A percentile compares a stretch with the other conserved stretches of the same genome.
Conservation (phyloP, 1,284 basidiomycete genomes). For the Puccinia triticina region DNA sequence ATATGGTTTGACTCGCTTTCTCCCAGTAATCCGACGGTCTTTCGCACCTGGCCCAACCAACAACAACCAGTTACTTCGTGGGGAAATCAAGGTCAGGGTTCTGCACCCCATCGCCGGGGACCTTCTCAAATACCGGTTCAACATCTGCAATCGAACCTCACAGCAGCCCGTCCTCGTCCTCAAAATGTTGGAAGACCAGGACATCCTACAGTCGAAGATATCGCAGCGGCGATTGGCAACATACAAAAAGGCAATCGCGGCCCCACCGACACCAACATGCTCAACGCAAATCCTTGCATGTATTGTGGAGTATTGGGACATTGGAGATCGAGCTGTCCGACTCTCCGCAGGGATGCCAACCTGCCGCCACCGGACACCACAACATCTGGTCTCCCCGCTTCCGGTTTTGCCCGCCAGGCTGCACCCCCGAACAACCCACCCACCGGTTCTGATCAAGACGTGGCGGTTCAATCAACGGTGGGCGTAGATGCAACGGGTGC, state of each 20-base stretch:
- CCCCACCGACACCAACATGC: neutral
- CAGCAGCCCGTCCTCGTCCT: neutral
- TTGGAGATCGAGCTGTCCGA: neutral
- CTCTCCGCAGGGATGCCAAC: conserved; percentile 1
- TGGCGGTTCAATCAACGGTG: too few relatives aligned
- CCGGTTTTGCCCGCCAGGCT: conserved; percentile 13
- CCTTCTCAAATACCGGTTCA: neutral
- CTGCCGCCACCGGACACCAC: neutral
- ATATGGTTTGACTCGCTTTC: too few relatives aligned
- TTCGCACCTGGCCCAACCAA: too few relatives aligned
- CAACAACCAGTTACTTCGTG: neutral
- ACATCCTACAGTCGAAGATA: neutral
- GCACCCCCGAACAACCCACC: neutral
- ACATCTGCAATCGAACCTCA: neutral
- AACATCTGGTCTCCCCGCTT: conserved; percentile 7
- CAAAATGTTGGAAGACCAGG: neutral
- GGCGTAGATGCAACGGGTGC: too few relatives aligned
- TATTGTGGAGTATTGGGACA: neutral
- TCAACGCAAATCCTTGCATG: neutral
- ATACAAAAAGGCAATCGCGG: too few relatives aligned
- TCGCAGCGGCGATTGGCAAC: neutral
- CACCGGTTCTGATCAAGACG: neutral
- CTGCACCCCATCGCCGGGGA: neutral
- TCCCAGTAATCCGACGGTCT: neutral
- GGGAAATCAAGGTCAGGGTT: too few relatives aligned